Evolutionary conservation across 73 alveolate species (phyloP).

Genomic region (Halteria grandinella): DNA sequence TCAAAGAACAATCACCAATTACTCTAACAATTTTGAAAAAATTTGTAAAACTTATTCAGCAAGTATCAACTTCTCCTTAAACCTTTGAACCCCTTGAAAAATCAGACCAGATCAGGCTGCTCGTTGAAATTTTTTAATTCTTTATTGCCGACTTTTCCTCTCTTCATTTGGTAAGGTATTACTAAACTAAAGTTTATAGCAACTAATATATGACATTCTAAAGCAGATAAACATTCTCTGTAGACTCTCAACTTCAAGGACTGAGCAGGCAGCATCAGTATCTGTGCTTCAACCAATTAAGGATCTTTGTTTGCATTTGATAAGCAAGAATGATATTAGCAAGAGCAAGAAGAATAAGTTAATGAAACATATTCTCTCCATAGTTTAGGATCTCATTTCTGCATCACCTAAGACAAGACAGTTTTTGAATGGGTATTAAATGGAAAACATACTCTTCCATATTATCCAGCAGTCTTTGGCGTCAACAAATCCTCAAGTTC

Average conservation of each 20-base stretch:
- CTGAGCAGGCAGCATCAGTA: constrained; percentile 38
- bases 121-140: constrained; percentile 38
- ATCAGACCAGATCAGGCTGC: neutral
- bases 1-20: constrained; percentile 28
- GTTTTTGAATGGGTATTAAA: neutral
- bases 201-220: constrained; percentile 30
- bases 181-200: neutral
- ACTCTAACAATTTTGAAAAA: constrained; percentile 27
- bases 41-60: constrained; percentile 7
- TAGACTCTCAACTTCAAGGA: constrained; percentile 36
- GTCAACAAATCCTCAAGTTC: neutral
- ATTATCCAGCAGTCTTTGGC: neutral
- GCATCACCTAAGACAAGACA: constrained; percentile 16
- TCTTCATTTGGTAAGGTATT: constrained; percentile 9
- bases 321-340: constrained; percentile 22
- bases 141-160: constrained; percentile 23
- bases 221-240: constrained; percentile 16
- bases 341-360: constrained; percentile 29
- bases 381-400: constrained; percentile 12
- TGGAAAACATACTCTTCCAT: constrained; percentile 5
- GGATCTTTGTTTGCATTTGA: constrained; percentile 1
- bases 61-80: neutral
- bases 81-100: constrained; percentile 1
- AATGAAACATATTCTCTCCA: constrained; percentile 20
- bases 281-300: constrained; percentile 7